phyloP scores from a whole-genome alignment of 1,139 yeast species.

The Debaryomyces udenii region DNA sequence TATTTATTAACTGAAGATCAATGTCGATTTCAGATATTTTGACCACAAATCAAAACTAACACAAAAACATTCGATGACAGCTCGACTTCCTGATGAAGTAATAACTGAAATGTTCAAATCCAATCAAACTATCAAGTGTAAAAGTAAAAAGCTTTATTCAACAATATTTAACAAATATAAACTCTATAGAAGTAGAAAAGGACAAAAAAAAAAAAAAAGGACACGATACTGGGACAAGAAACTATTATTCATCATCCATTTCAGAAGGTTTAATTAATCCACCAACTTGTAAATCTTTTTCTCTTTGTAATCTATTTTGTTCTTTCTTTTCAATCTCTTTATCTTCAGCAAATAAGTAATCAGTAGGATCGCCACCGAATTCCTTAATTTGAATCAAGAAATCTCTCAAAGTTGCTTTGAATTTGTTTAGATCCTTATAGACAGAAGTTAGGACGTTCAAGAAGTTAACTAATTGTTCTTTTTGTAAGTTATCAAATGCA shows the following conservation, averaged over 20 bases:
- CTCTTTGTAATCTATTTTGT: slow-evolving; percentile 69
- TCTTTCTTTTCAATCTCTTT: slow-evolving; percentile 77
- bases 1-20: slow-evolving; percentile 6
- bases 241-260: slow-evolving; percentile 63
- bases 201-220: neutral
- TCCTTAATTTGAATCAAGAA: slow-evolving; percentile 96
- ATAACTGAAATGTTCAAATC: slow-evolving; percentile 5
- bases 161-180: neutral
- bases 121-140: neutral
- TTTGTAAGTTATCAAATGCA: slow-evolving; percentile 90
- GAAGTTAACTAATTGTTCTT: slow-evolving; percentile 80
- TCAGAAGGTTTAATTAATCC: slow-evolving; percentile 97
- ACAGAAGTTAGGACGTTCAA: slow-evolving; percentile 73
- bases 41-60: slow-evolving; percentile 7
- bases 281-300: slow-evolving; percentile 85
- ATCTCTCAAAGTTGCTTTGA: slow-evolving; percentile 88
- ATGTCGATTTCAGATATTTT: slow-evolving; percentile 4
- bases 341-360: slow-evolving; percentile 93
- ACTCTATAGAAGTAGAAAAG: neutral
- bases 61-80: slow-evolving; percentile 2
- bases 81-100: slow-evolving; percentile 19
- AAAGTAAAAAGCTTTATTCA: neutral
- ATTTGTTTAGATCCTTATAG: slow-evolving; percentile 73
- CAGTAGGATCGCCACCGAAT: slow-evolving; percentile 92
- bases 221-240: neutral